These are phyloP conservation scores for Juglanconis oblonga DNA, from an alignment of 2,329 filamentous ascomycete species.

Conservation along the genomic window DNA sequence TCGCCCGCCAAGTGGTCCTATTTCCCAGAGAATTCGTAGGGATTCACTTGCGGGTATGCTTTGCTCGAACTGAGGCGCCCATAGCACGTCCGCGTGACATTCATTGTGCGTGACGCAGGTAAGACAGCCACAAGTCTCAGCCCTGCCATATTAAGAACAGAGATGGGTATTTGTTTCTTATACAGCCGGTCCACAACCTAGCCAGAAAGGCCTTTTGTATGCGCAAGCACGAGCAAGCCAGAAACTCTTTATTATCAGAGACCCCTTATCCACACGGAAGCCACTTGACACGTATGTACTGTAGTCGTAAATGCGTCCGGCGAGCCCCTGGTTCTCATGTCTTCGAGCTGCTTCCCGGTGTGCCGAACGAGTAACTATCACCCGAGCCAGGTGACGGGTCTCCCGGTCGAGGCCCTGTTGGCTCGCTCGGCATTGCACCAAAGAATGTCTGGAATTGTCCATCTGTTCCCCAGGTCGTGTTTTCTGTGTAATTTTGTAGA, in stretches of 20 bases:
- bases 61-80: no score
- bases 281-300: background rate
- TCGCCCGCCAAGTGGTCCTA: no score
- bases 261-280: background rate
- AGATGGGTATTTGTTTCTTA: constrained; percentile 17
- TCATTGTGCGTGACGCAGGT: no score
- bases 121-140: background rate
- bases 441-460: constrained; percentile 51
- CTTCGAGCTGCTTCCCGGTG: constrained; percentile 15
- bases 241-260: no score
- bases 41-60: no score
- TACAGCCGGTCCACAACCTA: background rate
- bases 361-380: constrained; percentile 16
- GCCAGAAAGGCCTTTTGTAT: background rate
- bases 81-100: no score
- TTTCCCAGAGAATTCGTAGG: no score
- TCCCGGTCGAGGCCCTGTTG: background rate
- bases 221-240: no score
- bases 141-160: background rate
- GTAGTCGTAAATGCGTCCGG: background rate
- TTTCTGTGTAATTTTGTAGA: constrained; percentile 57
- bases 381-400: constrained; percentile 15
- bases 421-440: constrained; percentile 24
- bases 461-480: constrained; percentile 50
- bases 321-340: background rate